phyloP scores from a whole-genome alignment of 2,329 filamentous ascomycete genomes.

The Cladorrhinum sp. region DNA sequence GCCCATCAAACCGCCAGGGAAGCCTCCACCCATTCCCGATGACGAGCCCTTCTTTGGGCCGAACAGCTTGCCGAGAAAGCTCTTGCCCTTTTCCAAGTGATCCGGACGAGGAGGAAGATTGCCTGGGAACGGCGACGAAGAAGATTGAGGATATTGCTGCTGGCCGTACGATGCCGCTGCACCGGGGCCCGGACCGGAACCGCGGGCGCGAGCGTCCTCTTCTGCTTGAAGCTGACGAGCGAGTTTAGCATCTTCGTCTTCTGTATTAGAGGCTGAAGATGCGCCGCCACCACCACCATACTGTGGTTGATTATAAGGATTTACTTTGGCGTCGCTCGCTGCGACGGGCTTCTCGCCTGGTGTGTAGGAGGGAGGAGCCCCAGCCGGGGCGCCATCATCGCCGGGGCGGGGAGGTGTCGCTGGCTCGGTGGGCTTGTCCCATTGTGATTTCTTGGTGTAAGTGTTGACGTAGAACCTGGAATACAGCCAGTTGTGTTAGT shows the following conservation, averaged over 20 bases:
- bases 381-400: slow-evolving; percentile 45
- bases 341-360: slow-evolving; percentile 46
- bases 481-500: slow-evolving; percentile 2
- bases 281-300: neutral
- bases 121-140: slow-evolving; percentile 31
- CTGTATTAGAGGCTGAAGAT: slow-evolving; percentile 20
- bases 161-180: slow-evolving; percentile 36
- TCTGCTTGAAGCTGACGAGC: slow-evolving; percentile 80
- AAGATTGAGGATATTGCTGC: neutral
- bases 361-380: slow-evolving; percentile 67
- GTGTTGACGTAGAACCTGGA: slow-evolving; percentile 86
- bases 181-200: slow-evolving; percentile 25
- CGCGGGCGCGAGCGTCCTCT: slow-evolving; percentile 63
- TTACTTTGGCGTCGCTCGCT: slow-evolving; percentile 55
- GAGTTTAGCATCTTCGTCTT: slow-evolving; percentile 67
- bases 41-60: slow-evolving; percentile 45
- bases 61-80: slow-evolving; percentile 53
- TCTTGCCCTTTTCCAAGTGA: slow-evolving; percentile 40
- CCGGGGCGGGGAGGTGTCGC: slow-evolving; percentile 46
- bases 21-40: slow-evolving; percentile 26
- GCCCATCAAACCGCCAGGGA: slow-evolving; percentile 8
- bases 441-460: slow-evolving; percentile 84
- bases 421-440: slow-evolving; percentile 76
- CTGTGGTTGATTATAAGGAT: slow-evolving; percentile 27
- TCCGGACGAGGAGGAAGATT: slow-evolving; percentile 44